These are phyloP conservation scores for Aspergillus pseudoglaucus DNA, from an alignment of 2,329 filamentous ascomycete species.

Conservation along the genomic window DNA sequence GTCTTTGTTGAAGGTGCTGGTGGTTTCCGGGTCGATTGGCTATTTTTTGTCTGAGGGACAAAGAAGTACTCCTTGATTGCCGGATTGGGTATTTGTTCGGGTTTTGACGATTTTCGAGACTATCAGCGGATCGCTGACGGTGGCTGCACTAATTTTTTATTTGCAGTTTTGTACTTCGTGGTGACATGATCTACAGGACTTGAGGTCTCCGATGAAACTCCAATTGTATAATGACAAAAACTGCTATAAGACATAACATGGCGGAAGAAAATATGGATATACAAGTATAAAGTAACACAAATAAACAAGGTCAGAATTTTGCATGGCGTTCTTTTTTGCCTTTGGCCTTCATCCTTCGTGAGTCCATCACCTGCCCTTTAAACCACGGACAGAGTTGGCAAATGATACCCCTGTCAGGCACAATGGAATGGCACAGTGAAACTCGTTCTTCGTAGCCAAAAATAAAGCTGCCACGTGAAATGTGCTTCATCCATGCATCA, in stretches of 20 bases:
- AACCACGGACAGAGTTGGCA: not conserved
- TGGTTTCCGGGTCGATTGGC: not conserved
- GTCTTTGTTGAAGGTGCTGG: not conserved
- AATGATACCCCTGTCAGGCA: too few species aligned
- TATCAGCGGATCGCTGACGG: too few species aligned
- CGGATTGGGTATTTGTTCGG: not conserved
- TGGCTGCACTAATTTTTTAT: not conserved
- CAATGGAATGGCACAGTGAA: not conserved
- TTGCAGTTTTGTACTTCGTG: not conserved
- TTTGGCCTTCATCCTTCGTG: conserved; percentile 15
- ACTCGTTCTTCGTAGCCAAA: not conserved
- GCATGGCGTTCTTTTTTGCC: not conserved
- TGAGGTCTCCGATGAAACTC: conserved; percentile 18
- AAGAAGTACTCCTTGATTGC: conserved; percentile 4
- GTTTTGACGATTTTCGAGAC: not conserved
- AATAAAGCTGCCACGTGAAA: not conserved
- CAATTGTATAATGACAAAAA: conserved; percentile 20
- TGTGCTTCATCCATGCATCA: not conserved
- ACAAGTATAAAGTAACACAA: conserved; percentile 31
- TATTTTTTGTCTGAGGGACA: not conserved
- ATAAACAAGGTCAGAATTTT: conserved; percentile 9
- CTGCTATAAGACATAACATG: conserved; percentile 18
- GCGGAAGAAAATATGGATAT: conserved; percentile 31
- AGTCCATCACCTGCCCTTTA: not conserved
- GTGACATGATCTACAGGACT: not conserved